Percentiles rank a stretch among this genome's conserved stretches.
These are phyloP conservation scores for Perkinsus marinus DNA, from an alignment of 169 alveolate species.

Conservation along the genomic window DNA sequence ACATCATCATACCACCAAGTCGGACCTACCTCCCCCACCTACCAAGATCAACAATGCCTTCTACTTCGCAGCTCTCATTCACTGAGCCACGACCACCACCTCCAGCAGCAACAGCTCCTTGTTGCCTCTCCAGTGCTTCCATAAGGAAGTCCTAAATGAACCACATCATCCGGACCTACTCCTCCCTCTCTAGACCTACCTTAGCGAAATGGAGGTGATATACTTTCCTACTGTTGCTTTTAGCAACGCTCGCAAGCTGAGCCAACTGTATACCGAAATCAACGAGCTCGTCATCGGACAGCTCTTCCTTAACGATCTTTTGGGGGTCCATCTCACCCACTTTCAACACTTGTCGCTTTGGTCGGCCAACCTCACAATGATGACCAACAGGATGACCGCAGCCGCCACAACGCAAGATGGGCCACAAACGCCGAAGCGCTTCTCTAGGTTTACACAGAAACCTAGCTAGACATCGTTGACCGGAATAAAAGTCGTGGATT, in stretches of 20 bases:
- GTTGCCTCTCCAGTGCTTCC: not conserved
- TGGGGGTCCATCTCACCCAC: not conserved
- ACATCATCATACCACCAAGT: not conserved
- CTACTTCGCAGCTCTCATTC: not conserved
- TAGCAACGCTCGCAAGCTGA: not conserved
- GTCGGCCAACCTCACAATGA: not conserved
- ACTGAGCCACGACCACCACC: not conserved
- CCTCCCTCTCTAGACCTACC: not conserved
- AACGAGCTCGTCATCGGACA: not conserved
- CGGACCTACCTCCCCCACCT: not conserved
- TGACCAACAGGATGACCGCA: not conserved
- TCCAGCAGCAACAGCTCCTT: not conserved
- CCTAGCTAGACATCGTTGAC: not conserved
- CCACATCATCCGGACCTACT: not conserved
- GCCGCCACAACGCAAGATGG: not conserved
- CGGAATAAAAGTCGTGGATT: not conserved
- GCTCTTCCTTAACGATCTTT: not conserved
- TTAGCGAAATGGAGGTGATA: not conserved
- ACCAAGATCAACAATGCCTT: not conserved
- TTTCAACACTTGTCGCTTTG: not conserved
- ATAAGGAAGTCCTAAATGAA: not conserved
- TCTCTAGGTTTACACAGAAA: not conserved
- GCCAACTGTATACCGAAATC: not conserved
- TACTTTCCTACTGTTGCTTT: not conserved
- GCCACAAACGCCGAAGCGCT: not conserved